Percentiles rank a stretch among this genome's conserved stretches.
Conservation (phyloP, 192 early-diverging fungal species). For the Dimargaris verticillata region DNA sequence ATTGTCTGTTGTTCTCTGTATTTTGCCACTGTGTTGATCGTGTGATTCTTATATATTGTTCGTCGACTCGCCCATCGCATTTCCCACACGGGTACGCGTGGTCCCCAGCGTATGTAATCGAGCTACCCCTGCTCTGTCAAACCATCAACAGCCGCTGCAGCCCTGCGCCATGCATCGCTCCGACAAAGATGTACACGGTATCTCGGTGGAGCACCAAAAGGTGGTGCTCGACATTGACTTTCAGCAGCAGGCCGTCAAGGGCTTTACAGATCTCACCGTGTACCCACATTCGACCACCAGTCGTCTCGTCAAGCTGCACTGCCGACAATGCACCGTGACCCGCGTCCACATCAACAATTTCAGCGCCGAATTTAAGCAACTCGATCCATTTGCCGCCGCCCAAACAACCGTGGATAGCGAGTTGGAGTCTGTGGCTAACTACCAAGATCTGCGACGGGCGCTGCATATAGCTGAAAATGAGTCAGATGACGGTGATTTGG, state of each 20-base stretch:
- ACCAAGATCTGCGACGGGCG: slow-evolving; percentile 15
- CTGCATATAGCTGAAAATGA: slow-evolving; percentile 15
- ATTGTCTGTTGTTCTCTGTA: too few relatives aligned
- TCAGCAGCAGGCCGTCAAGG: slow-evolving; percentile 17
- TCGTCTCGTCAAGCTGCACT: slow-evolving; percentile 18
- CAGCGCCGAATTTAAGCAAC: slow-evolving; percentile 1
- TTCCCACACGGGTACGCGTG: too few relatives aligned
- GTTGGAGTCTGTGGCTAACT: slow-evolving; percentile 15
- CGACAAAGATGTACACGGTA: not conserved
- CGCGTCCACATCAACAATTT: not conserved
- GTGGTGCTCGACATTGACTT: slow-evolving; percentile 28
- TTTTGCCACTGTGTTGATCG: too few relatives aligned
- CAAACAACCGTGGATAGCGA: slow-evolving; percentile 13
- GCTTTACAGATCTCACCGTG: slow-evolving; percentile 27
- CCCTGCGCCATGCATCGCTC: not conserved
- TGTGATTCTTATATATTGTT: too few relatives aligned
- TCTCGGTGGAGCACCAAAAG: slow-evolving; percentile 25
- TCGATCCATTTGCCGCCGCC: not conserved
- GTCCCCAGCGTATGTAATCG: too few relatives aligned
- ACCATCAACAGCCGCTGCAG: too few relatives aligned
- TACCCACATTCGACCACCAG: slow-evolving; percentile 15
- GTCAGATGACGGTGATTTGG: slow-evolving; percentile 18
- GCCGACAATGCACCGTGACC: slow-evolving; percentile 20
- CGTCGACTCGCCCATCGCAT: too few relatives aligned
- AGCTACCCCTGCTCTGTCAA: too few relatives aligned